Percentiles rank a stretch among this genome's conserved stretches.
Conservation (phyloP, 495 filamentous ascomycete genomes). For the Rusavskia elegans region DNA sequence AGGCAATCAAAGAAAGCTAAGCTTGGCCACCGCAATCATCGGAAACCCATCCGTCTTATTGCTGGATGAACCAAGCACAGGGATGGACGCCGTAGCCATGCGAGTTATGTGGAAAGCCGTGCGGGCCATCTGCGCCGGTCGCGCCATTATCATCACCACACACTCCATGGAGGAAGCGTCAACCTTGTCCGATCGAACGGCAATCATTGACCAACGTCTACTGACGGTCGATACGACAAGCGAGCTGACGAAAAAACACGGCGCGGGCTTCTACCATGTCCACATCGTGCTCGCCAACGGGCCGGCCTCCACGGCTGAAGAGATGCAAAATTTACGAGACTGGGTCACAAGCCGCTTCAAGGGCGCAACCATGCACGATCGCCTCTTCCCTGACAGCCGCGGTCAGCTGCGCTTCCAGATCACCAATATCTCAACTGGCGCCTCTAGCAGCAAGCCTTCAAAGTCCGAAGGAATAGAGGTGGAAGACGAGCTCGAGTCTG, state of each 20-base stretch:
- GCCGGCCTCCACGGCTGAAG: conserved; percentile 43
- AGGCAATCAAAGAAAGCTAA: conserved; percentile 60
- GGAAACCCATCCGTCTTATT: conserved; percentile 59
- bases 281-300: conserved; percentile 49
- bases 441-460: too few species aligned
- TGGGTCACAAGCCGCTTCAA: conserved; percentile 46
- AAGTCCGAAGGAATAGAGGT: too few species aligned
- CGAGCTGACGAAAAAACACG: conserved; percentile 39
- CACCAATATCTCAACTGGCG: too few species aligned
- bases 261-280: conserved; percentile 29
- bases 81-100: conserved; percentile 60
- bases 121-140: conserved; percentile 35
- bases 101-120: conserved; percentile 63
- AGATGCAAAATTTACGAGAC: conserved; percentile 39
- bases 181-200: conserved; percentile 51
- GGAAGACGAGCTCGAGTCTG: too few species aligned
- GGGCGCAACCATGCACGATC: conserved; percentile 14
- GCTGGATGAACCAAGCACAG: conserved; percentile 53
- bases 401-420: too few species aligned
- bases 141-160: conserved; percentile 56
- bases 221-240: conserved; percentile 52
- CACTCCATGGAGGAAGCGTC: conserved; percentile 73
- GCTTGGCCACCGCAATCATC: conserved; percentile 60
- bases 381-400: too few species aligned
- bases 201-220: conserved; percentile 57